These are phyloP conservation scores for Cercophora samala DNA, from an alignment of 495 filamentous ascomycete genomes.

Conservation along the genomic window DNA sequence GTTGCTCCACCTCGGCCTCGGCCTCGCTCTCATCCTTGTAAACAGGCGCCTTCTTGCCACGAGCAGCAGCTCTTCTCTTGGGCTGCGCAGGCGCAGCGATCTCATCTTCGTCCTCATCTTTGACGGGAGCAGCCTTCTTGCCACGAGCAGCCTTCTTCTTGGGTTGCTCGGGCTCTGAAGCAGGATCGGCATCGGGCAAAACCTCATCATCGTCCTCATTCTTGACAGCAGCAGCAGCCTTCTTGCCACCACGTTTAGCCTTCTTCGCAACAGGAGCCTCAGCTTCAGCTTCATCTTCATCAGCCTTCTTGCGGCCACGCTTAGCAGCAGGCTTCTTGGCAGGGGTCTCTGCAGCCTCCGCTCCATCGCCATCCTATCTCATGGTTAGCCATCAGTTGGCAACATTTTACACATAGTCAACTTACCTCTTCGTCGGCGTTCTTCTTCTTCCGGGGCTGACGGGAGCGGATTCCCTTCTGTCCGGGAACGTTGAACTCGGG, in stretches of 20 bases:
- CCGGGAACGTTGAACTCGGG: slow-evolving; percentile 65
- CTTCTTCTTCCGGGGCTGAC: slow-evolving; percentile 43
- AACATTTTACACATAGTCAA: not conserved
- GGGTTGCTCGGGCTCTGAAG: slow-evolving; percentile 7
- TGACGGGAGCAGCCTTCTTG: slow-evolving; percentile 16
- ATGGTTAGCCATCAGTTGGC: not conserved
- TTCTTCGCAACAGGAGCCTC: slow-evolving; percentile 33
- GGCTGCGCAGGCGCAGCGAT: slow-evolving; percentile 30
- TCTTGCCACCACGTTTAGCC: slow-evolving; percentile 27
- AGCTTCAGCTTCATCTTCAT: slow-evolving; percentile 37
- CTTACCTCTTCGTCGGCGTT: slow-evolving; percentile 1
- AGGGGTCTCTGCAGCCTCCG: slow-evolving; percentile 6
- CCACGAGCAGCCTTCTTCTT: slow-evolving; percentile 22
- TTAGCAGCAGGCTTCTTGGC: slow-evolving; percentile 25
- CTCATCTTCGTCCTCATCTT: slow-evolving; percentile 26
- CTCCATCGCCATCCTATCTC: not conserved
- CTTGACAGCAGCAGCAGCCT: slow-evolving; percentile 27
- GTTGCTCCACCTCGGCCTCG: too few species aligned
- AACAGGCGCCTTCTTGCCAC: slow-evolving; percentile 13
- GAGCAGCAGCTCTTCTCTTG: not conserved
- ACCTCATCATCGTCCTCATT: slow-evolving; percentile 30
- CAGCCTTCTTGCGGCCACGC: slow-evolving; percentile 21
- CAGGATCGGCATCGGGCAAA: slow-evolving; percentile 24
- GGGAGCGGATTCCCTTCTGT: slow-evolving; percentile 54
- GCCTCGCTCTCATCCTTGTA: slow-evolving; percentile 27